Conservation (phyloP, 2,329 filamentous ascomycete species). For the Albophoma yamanashiensis region DNA sequence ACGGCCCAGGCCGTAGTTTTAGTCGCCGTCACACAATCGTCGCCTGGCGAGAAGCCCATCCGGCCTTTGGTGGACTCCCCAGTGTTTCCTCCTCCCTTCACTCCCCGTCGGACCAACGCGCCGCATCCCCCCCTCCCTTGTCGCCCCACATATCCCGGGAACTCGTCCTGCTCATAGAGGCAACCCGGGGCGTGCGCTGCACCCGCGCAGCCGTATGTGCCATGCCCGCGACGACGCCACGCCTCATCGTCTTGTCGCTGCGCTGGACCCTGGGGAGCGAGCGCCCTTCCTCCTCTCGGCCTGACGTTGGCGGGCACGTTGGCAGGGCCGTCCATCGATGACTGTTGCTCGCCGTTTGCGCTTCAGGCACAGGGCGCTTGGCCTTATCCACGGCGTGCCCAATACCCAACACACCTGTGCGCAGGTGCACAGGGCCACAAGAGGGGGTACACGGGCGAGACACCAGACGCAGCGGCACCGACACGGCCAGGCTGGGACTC, state of each 20-base stretch:
- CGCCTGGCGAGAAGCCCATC: background rate
- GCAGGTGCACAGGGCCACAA: slow-evolving; percentile 3
- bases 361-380: background rate
- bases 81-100: background rate
- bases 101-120: background rate
- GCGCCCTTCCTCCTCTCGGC: background rate
- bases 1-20: slow-evolving; percentile 3
- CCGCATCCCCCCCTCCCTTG: background rate
- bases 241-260: background rate
- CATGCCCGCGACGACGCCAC: background rate
- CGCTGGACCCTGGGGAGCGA: background rate
- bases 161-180: background rate
- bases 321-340: background rate
- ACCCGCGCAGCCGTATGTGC: background rate
- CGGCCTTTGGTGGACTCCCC: background rate
- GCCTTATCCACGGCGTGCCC: slow-evolving; percentile 1
- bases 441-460: slow-evolving; percentile 9
- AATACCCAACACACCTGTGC: slow-evolving; percentile 4
- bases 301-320: background rate
- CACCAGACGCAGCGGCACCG: slow-evolving; percentile 11
- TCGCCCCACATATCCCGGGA: background rate
- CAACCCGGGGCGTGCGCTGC: background rate
- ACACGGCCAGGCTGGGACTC: slow-evolving; percentile 4
- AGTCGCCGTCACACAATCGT: slow-evolving; percentile 5
- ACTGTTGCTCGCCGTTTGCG: background rate